phyloP scores from a whole-genome alignment of 73 alveolate species.

The Paramecium sexaurelia region DNA sequence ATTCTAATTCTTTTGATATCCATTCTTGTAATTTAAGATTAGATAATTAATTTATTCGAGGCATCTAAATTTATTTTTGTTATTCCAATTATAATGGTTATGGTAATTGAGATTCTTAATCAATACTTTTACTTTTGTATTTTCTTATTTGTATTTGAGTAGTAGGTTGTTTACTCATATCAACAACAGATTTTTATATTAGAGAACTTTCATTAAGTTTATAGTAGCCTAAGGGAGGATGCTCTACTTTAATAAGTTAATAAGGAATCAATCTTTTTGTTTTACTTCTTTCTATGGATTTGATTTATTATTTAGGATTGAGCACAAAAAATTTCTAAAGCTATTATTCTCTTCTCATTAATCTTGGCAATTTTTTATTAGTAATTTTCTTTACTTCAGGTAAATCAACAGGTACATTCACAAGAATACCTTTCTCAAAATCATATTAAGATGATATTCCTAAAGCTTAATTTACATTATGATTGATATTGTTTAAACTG shows the following conservation, averaged over 20 bases:
- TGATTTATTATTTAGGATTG: not conserved
- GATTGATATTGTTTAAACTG: not conserved
- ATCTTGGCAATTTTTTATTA: not conserved
- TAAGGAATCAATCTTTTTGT: not conserved
- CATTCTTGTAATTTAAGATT: not conserved
- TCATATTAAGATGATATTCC: slow-evolving; percentile 5
- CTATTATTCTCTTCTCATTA: not conserved
- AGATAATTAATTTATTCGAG: not conserved
- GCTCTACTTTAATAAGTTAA: not conserved
- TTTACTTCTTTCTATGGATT: not conserved
- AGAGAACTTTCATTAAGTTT: not conserved
- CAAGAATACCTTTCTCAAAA: not conserved
- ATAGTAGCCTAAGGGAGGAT: not conserved
- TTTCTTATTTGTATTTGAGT: not conserved
- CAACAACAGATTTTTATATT: not conserved
- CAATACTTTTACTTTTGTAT: slow-evolving; percentile 9
- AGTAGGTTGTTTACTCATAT: slow-evolving; percentile 23
- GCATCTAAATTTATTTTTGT: not conserved
- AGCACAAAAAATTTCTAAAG: not conserved
- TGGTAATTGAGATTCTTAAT: not conserved
- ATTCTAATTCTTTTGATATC: not conserved
- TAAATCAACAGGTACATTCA: slow-evolving; percentile 1
- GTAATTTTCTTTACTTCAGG: not conserved
- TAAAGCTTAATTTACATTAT: not conserved
- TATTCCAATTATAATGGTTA: not conserved